phyloP scores from a whole-genome alignment of 169 alveolate species.

The Plasmodium yoelii region DNA sequence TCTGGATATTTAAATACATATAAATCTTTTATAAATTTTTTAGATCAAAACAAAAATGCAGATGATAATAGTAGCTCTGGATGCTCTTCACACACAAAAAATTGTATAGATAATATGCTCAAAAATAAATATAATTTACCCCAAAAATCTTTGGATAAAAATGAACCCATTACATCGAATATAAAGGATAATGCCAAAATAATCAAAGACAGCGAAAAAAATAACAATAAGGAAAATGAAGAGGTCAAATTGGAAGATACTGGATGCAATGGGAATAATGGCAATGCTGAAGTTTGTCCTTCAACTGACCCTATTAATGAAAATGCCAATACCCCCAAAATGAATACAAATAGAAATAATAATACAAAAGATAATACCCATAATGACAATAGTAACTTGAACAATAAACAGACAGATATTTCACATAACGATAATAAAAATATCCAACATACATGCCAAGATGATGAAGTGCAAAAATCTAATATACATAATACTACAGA shows the following conservation, averaged over 20 bases:
- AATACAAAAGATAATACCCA: not conserved
- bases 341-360: not conserved
- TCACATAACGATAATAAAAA: not conserved
- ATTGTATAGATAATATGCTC: slow-evolving; percentile 15
- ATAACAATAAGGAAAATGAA: not conserved
- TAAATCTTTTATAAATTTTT: slow-evolving; percentile 35
- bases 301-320: no score
- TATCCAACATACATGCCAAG: not conserved
- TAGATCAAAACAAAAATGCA: slow-evolving; percentile 34
- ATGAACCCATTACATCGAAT: not conserved
- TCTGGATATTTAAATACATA: slow-evolving; percentile 68
- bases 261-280: not conserved
- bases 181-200: not conserved
- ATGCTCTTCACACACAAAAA: slow-evolving; percentile 21
- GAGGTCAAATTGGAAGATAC: not conserved
- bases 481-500: not conserved
- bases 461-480: not conserved
- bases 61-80: slow-evolving; percentile 59
- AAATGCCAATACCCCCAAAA: no score
- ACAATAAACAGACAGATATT: not conserved
- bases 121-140: not conserved
- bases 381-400: not conserved
- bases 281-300: no score
- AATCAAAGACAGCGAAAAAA: not conserved
- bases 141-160: not conserved